phyloP scores from a whole-genome alignment of 202 grass and related monocot genomes.

The Thinopyrum obtusiflorum region DNA sequence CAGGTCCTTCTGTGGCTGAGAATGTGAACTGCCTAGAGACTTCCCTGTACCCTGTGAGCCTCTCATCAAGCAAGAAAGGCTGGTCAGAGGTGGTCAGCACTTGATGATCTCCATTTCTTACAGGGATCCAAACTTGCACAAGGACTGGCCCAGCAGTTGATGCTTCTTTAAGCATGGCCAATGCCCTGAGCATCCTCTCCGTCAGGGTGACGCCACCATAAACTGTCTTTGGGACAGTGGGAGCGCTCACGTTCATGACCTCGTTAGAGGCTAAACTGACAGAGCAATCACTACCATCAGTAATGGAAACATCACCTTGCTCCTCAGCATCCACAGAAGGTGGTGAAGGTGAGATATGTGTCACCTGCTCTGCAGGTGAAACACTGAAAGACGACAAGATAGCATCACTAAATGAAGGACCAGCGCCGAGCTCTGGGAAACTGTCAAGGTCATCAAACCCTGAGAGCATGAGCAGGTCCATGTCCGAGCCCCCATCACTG shows the following conservation, averaged over 20 bases:
- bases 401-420: constrained; percentile 11
- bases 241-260: background rate
- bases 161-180: constrained; percentile 45
- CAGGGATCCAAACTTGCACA: constrained; percentile 61
- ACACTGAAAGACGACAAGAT: background rate
- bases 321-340: background rate
- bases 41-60: constrained; percentile 53
- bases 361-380: background rate
- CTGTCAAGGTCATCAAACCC: constrained; percentile 33
- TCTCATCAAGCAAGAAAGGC: constrained; percentile 49
- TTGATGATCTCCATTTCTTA: constrained; percentile 35
- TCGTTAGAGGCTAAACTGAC: background rate
- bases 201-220: constrained; percentile 11
- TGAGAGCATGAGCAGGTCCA: constrained; percentile 36
- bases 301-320: background rate
- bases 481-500: constrained; percentile 11
- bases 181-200: constrained; percentile 57
- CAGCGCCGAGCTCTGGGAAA: background rate
- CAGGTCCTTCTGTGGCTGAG: constrained; percentile 41
- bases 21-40: constrained; percentile 60
- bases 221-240: constrained; percentile 31
- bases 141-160: constrained; percentile 36
- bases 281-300: background rate
- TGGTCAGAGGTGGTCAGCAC: constrained; percentile 58
- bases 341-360: background rate